These are phyloP conservation scores for barrel medic (Medicago truncatula) DNA, from an alignment of 306 rosid genomes.

Conservation along the genomic window MtrunA17r5.0-ANR NC_053049.1:11228501-11229000, in stretches of 20 bases:
- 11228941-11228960: background rate
- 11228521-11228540: background rate
- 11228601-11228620: conserved; percentile 54
- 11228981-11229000: conserved; percentile 10
- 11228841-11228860: background rate
- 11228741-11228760: conserved; percentile 31
- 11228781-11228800: conserved; percentile 57
- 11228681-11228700: conserved; percentile 56
- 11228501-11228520: conserved; percentile 50
- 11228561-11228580: conserved; percentile 17
- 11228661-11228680: background rate
- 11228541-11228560: background rate
- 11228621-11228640: conserved; percentile 18
- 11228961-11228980: conserved; percentile 27
- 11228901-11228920: conserved; percentile 70
- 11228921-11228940: background rate
- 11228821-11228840: background rate
- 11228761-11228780: conserved; percentile 13
- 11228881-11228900: too few species aligned
- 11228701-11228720: conserved; percentile 58
- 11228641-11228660: conserved; percentile 43
- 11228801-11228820: conserved; percentile 18
- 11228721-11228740: conserved; percentile 71
- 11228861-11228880: background rate
- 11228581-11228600: background rate